Percentiles rank a stretch among this genome's conserved stretches.
Evolutionary conservation across 2,329 filamentous ascomycete species (phyloP).

Genomic region (Metarhizium humberi): DNA sequence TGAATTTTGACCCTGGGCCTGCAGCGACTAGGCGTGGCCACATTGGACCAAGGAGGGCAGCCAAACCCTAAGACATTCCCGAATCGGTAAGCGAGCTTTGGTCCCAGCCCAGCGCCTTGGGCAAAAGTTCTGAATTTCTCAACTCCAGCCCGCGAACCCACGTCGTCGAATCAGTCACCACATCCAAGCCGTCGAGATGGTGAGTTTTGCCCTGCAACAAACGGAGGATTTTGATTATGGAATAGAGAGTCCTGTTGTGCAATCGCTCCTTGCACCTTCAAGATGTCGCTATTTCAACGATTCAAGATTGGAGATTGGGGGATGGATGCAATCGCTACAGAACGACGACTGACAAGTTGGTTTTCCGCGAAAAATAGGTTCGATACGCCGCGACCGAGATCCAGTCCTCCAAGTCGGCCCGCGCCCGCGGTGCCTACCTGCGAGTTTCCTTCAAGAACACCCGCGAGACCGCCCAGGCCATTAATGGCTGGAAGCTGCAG

Average conservation of each 20-base stretch:
- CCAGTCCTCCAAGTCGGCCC: constrained; percentile 83
- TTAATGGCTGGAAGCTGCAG: constrained; percentile 98
- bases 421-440: constrained; percentile 96
- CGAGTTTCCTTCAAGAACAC: constrained; percentile 99
- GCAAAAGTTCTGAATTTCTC: constrained; percentile 39
- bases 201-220: constrained; percentile 27
- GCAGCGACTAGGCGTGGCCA: neutral
- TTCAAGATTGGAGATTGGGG: neutral
- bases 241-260: neutral
- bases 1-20: neutral
- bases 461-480: constrained; percentile 97
- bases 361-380: constrained; percentile 48
- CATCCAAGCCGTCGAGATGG: constrained; percentile 47
- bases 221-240: neutral
- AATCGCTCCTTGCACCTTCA: neutral
- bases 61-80: constrained; percentile 29
- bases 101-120: constrained; percentile 24
- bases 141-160: constrained; percentile 37
- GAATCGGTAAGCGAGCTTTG: constrained; percentile 37
- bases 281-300: neutral
- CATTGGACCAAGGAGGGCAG: constrained; percentile 23
- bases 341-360: constrained; percentile 14
- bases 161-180: constrained; percentile 45
- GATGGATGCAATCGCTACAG: neutral
- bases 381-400: constrained; percentile 93